Evolutionary conservation across 192 early-diverging fungal genomes (phyloP).

Genomic region (Martensiomyces pterosporus): DNA sequence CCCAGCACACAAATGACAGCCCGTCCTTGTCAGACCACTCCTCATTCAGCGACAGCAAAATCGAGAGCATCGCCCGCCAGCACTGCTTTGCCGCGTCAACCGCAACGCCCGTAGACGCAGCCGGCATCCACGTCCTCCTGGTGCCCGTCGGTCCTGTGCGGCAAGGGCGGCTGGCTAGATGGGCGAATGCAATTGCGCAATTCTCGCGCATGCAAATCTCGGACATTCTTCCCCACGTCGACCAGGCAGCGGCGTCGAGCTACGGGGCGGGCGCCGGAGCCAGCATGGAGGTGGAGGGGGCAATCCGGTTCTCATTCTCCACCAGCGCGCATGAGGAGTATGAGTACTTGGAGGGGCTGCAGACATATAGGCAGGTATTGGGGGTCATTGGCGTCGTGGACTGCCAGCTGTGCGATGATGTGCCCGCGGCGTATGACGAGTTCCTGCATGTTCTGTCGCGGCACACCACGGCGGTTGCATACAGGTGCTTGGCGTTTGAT

Average conservation of each 20-base stretch:
- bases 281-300: slow-evolving; percentile 21
- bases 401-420: slow-evolving; percentile 15
- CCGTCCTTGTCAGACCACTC: slow-evolving; percentile 18
- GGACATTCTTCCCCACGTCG: slow-evolving; percentile 24
- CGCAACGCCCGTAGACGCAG: slow-evolving; percentile 41
- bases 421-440: slow-evolving; percentile 19
- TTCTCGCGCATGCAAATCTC: slow-evolving; percentile 22
- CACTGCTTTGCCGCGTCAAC: slow-evolving; percentile 31
- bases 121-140: slow-evolving; percentile 43
- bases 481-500: slow-evolving; percentile 40
- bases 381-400: slow-evolving; percentile 47
- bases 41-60: slow-evolving; percentile 17
- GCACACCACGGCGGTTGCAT: slow-evolving; percentile 34
- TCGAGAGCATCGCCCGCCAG: slow-evolving; percentile 14
- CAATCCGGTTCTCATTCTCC: slow-evolving; percentile 29
- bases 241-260: slow-evolving; percentile 7
- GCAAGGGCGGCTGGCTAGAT: slow-evolving; percentile 13
- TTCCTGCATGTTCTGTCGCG: slow-evolving; percentile 24
- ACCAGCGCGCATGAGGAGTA: slow-evolving; percentile 20
- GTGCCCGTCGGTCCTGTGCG: slow-evolving; percentile 43
- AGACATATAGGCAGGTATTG: slow-evolving; percentile 45
- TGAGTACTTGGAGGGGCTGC: slow-evolving; percentile 47
- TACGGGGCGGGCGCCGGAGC: slow-evolving; percentile 13
- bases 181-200: slow-evolving; percentile 21
- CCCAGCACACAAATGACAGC: no score